phyloP scores from a whole-genome alignment of 2,329 filamentous ascomycete species.

The Trichoderma cornu-damae region DNA sequence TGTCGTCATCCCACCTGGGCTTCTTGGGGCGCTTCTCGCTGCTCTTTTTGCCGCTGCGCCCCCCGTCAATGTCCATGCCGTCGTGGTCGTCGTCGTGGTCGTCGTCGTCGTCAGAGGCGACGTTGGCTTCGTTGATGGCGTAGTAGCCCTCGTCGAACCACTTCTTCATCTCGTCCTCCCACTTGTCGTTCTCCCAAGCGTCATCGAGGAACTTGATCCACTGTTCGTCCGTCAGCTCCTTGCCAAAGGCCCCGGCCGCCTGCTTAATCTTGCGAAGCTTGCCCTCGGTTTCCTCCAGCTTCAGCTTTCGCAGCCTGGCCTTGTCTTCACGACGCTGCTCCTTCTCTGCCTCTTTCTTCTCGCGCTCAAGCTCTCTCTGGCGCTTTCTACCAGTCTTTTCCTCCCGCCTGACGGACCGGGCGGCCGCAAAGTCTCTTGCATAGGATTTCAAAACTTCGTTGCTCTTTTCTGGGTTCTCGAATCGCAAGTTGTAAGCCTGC shows the following conservation, averaged over 20 bases:
- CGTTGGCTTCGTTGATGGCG: constrained; percentile 63
- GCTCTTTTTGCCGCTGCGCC: constrained; percentile 44
- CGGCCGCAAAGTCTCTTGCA: constrained; percentile 76
- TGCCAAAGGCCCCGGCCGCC: constrained; percentile 72
- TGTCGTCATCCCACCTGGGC: constrained; percentile 88
- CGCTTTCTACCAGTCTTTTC: constrained; percentile 72
- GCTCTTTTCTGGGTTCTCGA: constrained; percentile 82
- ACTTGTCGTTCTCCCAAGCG: constrained; percentile 81
- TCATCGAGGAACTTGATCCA: constrained; percentile 82
- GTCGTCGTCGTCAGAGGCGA: constrained; percentile 59
- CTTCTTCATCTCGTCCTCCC: constrained; percentile 86
- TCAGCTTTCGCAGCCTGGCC: constrained; percentile 76
- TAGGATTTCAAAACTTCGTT: constrained; percentile 88
- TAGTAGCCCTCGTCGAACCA: constrained; percentile 92
- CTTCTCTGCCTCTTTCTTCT: constrained; percentile 74
- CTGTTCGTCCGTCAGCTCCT: constrained; percentile 64
- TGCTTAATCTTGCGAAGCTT: constrained; percentile 86
- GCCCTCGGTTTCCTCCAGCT: constrained; percentile 82
- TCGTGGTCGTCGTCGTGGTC: constrained; percentile 62
- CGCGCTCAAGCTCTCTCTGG: constrained; percentile 70
- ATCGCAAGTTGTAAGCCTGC: constrained; percentile 89
- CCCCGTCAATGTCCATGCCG: constrained; percentile 58
- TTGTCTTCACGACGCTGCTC: constrained; percentile 72
- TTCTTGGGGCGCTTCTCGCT: constrained; percentile 48
- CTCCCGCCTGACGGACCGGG: constrained; percentile 80